phyloP scores from a whole-genome alignment of 352 stramenopile genomes.

The Globisporangium polare region DNA sequence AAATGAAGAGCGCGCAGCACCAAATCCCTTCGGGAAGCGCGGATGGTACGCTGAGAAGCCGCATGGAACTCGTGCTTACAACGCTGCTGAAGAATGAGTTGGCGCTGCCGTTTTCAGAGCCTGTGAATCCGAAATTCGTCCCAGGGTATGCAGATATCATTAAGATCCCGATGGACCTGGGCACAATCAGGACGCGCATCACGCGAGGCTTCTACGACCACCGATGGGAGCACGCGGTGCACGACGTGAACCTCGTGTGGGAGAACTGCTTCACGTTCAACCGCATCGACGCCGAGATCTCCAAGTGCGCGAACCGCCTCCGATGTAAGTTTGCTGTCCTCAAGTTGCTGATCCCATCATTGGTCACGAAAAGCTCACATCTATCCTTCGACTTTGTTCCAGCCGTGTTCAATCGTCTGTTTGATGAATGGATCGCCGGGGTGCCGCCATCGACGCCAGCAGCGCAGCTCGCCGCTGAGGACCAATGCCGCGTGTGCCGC shows the following conservation, averaged over 20 bases:
- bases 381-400: conserved; percentile 5
- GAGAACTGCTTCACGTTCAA: conserved; percentile 87
- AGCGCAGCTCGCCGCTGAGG: conserved; percentile 51
- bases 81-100: conserved; percentile 65
- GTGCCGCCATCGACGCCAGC: conserved; percentile 49
- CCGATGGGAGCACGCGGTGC: conserved; percentile 46
- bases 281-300: conserved; percentile 72
- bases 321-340: conserved; percentile 51
- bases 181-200: conserved; percentile 85
- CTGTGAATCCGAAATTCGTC: conserved; percentile 65
- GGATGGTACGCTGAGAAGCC: conserved; percentile 48
- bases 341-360: too few species aligned
- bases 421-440: conserved; percentile 69
- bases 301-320: conserved; percentile 67
- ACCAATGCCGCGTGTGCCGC: conserved; percentile 62
- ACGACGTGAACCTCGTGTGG: conserved; percentile 77
- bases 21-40: conserved; percentile 24
- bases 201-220: conserved; percentile 54
- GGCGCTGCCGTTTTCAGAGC: conserved; percentile 57
- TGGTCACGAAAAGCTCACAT: too few species aligned
- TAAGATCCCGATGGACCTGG: conserved; percentile 89
- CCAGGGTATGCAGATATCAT: conserved; percentile 69
- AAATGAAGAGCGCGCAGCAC: conserved; percentile 27
- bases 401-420: conserved; percentile 80
- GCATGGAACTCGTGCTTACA: conserved; percentile 59